These are phyloP conservation scores for Cryptococcus sp. DNA, from an alignment of 1,284 basidiomycete species.

Conservation along the genomic window DNA sequence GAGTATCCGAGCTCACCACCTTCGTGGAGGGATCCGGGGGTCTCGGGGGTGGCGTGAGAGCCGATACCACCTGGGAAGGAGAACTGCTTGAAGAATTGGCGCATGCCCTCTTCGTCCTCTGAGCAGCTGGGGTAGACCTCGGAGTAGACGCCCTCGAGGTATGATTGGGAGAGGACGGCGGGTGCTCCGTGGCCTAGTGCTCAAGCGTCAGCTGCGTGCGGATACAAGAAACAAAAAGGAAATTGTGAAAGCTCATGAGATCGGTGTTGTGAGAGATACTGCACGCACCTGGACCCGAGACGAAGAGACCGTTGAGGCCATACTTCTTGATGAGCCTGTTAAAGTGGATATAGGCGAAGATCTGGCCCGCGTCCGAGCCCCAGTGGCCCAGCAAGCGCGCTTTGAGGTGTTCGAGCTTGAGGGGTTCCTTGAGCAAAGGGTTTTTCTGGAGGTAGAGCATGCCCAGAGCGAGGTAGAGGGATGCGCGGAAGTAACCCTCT, in stretches of 20 bases:
- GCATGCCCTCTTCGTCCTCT: constrained; percentile 64
- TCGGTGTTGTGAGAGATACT: neutral
- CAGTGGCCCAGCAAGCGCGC: constrained; percentile 67
- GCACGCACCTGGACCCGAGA: constrained; percentile 53
- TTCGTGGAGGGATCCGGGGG: constrained; percentile 81
- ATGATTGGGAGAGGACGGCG: constrained; percentile 76
- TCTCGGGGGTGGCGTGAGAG: constrained; percentile 67
- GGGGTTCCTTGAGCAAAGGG: constrained; percentile 64
- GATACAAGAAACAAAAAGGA: neutral
- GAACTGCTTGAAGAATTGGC: constrained; percentile 55
- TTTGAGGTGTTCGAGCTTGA: constrained; percentile 71
- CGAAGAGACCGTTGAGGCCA: constrained; percentile 59
- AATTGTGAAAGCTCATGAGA: neutral
- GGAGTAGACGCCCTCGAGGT: constrained; percentile 76
- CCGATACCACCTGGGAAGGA: constrained; percentile 56
- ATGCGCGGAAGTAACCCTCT: constrained; percentile 43
- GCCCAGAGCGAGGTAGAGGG: constrained; percentile 42
- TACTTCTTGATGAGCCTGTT: constrained; percentile 65
- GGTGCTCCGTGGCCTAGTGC: constrained; percentile 73
- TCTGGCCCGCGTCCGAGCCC: constrained; percentile 63
- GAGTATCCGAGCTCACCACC: constrained; percentile 83
- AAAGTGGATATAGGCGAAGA: constrained; percentile 75
- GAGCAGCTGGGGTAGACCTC: constrained; percentile 70
- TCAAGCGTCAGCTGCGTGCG: constrained; percentile 29
- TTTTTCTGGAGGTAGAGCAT: constrained; percentile 77